phyloP scores from a whole-genome alignment of 768 basidiomycete species.

The Russula virescens region DNA sequence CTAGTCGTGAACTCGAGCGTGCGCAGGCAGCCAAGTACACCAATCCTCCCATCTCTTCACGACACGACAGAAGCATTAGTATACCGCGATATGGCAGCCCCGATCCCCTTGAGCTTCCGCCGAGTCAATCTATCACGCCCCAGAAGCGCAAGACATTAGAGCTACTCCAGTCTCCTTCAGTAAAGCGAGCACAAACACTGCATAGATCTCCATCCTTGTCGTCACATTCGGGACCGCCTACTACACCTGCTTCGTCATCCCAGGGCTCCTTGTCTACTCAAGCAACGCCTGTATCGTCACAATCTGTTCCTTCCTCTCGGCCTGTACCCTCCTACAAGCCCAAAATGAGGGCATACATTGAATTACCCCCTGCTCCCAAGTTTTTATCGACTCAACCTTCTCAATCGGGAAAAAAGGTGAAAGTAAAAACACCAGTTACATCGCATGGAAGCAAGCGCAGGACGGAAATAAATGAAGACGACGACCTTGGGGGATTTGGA shows the following conservation, averaged over 20 bases:
- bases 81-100: constrained; percentile 26
- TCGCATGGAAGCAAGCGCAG: constrained; percentile 16
- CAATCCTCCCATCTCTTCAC: constrained; percentile 18
- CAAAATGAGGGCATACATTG: constrained; percentile 29
- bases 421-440: neutral
- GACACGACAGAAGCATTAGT: constrained; percentile 29
- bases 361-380: constrained; percentile 29
- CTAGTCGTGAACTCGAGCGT: constrained; percentile 39
- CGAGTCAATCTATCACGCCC: constrained; percentile 43
- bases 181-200: constrained; percentile 48
- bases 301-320: constrained; percentile 1
- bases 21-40: constrained; percentile 29
- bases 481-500: constrained; percentile 32
- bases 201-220: constrained; percentile 24
- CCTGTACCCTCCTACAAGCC: constrained; percentile 21
- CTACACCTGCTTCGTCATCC: constrained; percentile 21
- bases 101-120: constrained; percentile 28
- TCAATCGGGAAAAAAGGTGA: constrained; percentile 22
- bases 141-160: constrained; percentile 65
- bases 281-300: constrained; percentile 3
- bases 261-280: constrained; percentile 13
- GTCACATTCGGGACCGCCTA: constrained; percentile 14
- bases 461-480: constrained; percentile 22
- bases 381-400: constrained; percentile 18
- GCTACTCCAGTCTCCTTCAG: constrained; percentile 53